Evolutionary conservation across 2,329 filamentous ascomycete species (phyloP).

Genomic region (Zalaria sp.): DNA sequence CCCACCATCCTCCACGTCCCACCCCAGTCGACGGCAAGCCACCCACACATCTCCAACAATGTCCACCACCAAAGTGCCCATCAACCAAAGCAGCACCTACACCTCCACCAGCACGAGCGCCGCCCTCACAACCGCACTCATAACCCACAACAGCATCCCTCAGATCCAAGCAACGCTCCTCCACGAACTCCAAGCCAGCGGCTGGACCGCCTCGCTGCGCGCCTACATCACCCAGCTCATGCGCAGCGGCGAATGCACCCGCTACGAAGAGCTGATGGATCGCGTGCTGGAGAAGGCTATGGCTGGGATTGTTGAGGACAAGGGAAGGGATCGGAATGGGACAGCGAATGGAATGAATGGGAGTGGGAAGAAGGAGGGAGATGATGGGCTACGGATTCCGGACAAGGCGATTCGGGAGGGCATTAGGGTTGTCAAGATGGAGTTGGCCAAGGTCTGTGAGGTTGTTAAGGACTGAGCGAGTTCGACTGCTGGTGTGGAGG

Average conservation of each 20-base stretch:
- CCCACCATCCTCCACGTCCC: not conserved
- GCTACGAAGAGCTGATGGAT: constrained; percentile 41
- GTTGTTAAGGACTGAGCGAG: constrained; percentile 3
- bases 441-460: constrained; percentile 15
- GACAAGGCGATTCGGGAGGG: constrained; percentile 36
- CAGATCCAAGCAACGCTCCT: constrained; percentile 41
- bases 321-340: constrained; percentile 8
- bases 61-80: constrained; percentile 15
- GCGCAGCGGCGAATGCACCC: constrained; percentile 42
- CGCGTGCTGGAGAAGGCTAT: constrained; percentile 35
- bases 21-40: not conserved
- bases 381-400: constrained; percentile 14
- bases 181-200: constrained; percentile 40
- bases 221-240: constrained; percentile 41
- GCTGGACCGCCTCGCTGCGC: constrained; percentile 44
- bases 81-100: constrained; percentile 28
- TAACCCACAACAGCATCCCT: constrained; percentile 34
- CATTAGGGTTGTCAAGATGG: constrained; percentile 36
- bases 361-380: constrained; percentile 11
- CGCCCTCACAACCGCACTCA: constrained; percentile 30
- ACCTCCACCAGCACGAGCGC: constrained; percentile 20
- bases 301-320: constrained; percentile 11
- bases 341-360: constrained; percentile 9
- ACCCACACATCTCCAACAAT: constrained; percentile 10
- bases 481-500: not conserved